Evolutionary conservation across 2,329 filamentous ascomycete species (phyloP).

Genomic region (Cordyceps farinosa): DNA sequence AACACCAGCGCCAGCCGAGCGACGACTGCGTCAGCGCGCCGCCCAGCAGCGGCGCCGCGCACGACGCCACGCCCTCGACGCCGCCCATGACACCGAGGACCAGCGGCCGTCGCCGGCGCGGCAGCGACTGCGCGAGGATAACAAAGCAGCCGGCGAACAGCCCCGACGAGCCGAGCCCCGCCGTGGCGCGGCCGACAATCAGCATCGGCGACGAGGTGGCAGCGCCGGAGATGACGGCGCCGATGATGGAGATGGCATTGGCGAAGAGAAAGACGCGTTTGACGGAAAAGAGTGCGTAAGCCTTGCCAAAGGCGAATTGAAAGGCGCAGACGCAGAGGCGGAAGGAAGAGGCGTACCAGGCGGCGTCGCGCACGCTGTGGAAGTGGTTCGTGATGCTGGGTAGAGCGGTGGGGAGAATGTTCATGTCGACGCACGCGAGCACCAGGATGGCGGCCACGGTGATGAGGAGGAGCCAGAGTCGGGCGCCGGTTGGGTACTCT

Average conservation of each 20-base stretch:
- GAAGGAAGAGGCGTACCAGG: conserved; percentile 29
- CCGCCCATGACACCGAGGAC: conserved; percentile 18
- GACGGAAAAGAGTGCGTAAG: conserved; percentile 37
- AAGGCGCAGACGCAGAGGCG: conserved; percentile 29
- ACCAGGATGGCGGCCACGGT: conserved; percentile 13
- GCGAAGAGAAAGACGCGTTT: conserved; percentile 40
- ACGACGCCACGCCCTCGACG: conserved; percentile 20
- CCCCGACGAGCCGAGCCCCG: conserved; percentile 41
- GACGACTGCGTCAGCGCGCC: conserved; percentile 27
- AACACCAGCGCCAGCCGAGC: conserved; percentile 35
- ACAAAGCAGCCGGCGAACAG: conserved; percentile 35
- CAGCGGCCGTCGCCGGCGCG: conserved; percentile 6
- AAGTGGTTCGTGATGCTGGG: conserved; percentile 24
- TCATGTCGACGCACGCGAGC: conserved; percentile 24
- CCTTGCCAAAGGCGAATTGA: conserved; percentile 30
- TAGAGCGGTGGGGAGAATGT: conserved; percentile 24
- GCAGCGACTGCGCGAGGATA: conserved; percentile 11
- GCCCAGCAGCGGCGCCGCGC: conserved; percentile 26
- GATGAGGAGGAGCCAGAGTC: conserved; percentile 8
- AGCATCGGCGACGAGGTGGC: conserved; percentile 39
- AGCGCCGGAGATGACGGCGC: conserved; percentile 42
- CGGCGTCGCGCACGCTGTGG: conserved; percentile 23
- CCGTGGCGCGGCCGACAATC: conserved; percentile 44
- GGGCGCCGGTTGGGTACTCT: conserved; percentile 7
- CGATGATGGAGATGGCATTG: conserved; percentile 40